Evolutionary conservation across 768 basidiomycete species (phyloP), one percentile per base, ranked within the genome.

Genomic region (Lentinula sp.): DNA sequence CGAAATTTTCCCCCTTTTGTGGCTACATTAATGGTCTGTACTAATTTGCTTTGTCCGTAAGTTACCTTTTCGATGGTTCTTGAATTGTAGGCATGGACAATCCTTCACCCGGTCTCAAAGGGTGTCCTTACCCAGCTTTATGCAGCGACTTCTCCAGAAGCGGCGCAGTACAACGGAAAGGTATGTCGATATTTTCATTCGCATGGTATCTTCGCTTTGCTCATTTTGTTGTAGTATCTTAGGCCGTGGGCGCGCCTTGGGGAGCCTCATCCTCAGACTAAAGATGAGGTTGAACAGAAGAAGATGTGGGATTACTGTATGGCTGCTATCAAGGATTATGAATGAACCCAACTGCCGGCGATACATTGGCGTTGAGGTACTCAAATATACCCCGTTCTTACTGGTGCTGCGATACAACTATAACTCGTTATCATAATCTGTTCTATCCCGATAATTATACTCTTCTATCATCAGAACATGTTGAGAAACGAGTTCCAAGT

Each of bases 1-100:
- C 65, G 70, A 11, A 64, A 70, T 65, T 39, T 64, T 52, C 21
- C 49, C 13, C 15, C 23, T 23, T 16, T 59, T 59, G 16, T 34
- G 28, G 42, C 21, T n/a, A 39, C 56, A 13, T 16, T 59, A 21
- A 34, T 48, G 31, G 46, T 39, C 34, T 3, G 58, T 49, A n/a
- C 15, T 0, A 13, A 46, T 18, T 39, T 8, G 13, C 45, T 10
- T 21, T 9, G 10, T 39, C 16, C 10, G 32, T 40, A 35, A 16
- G n/a, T 54, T 16, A 6, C 11, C 1, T 45, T 10, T 11, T 32
- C 15, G 4, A 13, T 32, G 21, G 15, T 53, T 3, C 34, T 37
- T 39, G 53, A 18, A 37, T 37, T 35, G 10, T 23, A 54, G 53
- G 11, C n/a, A 4, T 40, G 34, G 53, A 7, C 18, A 21, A 15